phyloP scores from a whole-genome alignment of 495 filamentous ascomycete genomes.

The Xylaria telfairii region DNA sequence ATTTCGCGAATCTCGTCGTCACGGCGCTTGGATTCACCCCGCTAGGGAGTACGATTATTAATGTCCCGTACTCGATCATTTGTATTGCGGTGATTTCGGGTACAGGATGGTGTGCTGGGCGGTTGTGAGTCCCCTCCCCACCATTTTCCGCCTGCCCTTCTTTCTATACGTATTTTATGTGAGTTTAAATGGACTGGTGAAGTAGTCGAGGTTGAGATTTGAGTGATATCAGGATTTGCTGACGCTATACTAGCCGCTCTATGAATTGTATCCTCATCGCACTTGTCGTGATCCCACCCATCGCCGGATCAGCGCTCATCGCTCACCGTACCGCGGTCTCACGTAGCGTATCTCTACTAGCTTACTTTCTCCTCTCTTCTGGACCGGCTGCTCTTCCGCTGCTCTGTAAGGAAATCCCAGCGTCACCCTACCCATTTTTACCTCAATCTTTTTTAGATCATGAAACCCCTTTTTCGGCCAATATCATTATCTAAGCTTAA shows the following conservation, averaged over 20 bases:
- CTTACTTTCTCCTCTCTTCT: conserved; percentile 44
- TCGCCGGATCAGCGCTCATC: conserved; percentile 49
- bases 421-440: neutral
- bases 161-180: neutral
- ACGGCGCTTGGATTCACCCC: conserved; percentile 49
- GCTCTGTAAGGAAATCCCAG: conserved; percentile 2
- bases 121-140: conserved; percentile 27
- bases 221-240: neutral
- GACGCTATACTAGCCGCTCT: conserved; percentile 31
- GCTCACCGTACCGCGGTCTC: conserved; percentile 35
- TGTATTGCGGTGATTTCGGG: conserved; percentile 39
- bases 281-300: conserved; percentile 44
- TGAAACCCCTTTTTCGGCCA: neutral
- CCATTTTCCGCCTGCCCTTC: neutral
- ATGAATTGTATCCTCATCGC: conserved; percentile 47
- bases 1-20: conserved; percentile 50
- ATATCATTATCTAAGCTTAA: neutral
- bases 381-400: conserved; percentile 42
- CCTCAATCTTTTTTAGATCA: neutral
- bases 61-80: conserved; percentile 46
- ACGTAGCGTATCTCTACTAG: conserved; percentile 39
- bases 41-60: conserved; percentile 46
- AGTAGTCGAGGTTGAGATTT: neutral
- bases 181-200: neutral
- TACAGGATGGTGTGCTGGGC: conserved; percentile 48